A percentile compares a stretch with the other conserved stretches of the same genome.
Conservation (phyloP, 495 filamentous ascomycete genomes). For the Annulohypoxylon moriforme region DNA sequence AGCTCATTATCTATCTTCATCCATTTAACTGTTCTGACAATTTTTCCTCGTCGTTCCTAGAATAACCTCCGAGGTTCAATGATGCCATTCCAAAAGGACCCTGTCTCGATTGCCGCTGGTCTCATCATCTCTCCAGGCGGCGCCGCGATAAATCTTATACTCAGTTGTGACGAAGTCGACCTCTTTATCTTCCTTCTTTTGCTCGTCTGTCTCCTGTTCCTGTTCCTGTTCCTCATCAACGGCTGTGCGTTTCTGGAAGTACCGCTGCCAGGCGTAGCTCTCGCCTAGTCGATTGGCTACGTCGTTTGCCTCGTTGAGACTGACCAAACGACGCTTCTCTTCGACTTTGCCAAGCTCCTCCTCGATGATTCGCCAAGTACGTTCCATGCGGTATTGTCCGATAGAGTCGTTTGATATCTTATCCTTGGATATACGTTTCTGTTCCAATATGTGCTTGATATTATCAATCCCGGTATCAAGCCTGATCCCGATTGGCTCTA, state of each 20-base stretch:
- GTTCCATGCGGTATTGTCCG: conserved; percentile 28
- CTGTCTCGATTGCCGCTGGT: background rate
- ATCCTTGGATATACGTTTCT: background rate
- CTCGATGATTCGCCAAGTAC: conserved; percentile 50
- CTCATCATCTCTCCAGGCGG: conserved; percentile 12
- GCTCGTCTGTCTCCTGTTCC: conserved; percentile 21
- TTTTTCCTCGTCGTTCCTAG: background rate
- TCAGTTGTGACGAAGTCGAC: conserved; percentile 19
- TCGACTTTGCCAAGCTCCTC: conserved; percentile 41
- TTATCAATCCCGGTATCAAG: background rate
- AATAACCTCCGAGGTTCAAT: background rate
- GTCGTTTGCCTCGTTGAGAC: conserved; percentile 76
- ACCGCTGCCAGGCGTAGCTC: conserved; percentile 45
- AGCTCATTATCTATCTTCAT: background rate
- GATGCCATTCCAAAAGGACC: background rate
- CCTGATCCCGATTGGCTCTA: background rate
- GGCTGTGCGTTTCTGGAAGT: conserved; percentile 14
- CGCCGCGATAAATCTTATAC: background rate
- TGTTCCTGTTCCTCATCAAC: conserved; percentile 21
- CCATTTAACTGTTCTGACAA: background rate
- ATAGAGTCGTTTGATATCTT: conserved; percentile 12
- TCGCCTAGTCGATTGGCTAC: conserved; percentile 72
- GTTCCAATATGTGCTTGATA: background rate
- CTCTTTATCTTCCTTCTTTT: conserved; percentile 28
- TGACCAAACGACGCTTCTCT: conserved; percentile 71